Evolutionary conservation across 305 asterid species (phyloP).

Genomic region (Ilex paraguariensis): DNA sequence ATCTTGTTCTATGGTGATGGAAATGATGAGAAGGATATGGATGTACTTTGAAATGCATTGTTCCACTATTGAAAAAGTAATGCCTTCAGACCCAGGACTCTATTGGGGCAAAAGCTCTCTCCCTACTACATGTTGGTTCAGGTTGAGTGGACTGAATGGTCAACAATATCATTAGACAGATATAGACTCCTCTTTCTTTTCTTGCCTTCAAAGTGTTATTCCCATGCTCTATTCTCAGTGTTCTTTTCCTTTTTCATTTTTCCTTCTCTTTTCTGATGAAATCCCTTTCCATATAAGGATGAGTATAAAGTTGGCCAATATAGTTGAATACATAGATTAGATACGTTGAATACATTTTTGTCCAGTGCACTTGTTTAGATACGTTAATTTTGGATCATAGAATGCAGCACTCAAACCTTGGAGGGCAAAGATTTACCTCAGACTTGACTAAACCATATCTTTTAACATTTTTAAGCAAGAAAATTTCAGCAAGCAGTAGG

Average conservation of each 20-base stretch:
- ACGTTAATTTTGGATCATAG: background rate
- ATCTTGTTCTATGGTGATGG: too few relatives aligned
- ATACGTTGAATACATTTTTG: background rate
- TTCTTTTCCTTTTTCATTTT: slow-evolving; percentile 14
- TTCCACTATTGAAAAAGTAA: background rate
- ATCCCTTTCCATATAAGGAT: slow-evolving; percentile 1
- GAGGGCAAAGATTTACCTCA: too few relatives aligned
- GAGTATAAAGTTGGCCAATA: background rate
- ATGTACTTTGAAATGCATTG: background rate
- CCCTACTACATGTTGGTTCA: background rate
- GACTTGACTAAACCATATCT: too few relatives aligned
- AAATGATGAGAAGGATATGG: background rate
- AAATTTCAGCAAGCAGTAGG: too few relatives aligned
- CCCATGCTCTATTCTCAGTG: slow-evolving; percentile 8
- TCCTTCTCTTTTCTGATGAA: slow-evolving; percentile 18
- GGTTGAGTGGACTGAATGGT: slow-evolving; percentile 23
- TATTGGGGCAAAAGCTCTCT: background rate
- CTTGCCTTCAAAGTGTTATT: slow-evolving; percentile 34
- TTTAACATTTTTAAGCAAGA: too few relatives aligned
- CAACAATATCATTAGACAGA: slow-evolving; percentile 42
- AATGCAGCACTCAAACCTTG: too few relatives aligned
- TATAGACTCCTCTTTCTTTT: slow-evolving; percentile 50
- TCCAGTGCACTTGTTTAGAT: background rate
- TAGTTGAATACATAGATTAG: background rate
- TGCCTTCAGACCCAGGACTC: background rate